Conservation (phyloP, 2,329 filamentous ascomycete genomes). For the Nemania bipapillata region DNA sequence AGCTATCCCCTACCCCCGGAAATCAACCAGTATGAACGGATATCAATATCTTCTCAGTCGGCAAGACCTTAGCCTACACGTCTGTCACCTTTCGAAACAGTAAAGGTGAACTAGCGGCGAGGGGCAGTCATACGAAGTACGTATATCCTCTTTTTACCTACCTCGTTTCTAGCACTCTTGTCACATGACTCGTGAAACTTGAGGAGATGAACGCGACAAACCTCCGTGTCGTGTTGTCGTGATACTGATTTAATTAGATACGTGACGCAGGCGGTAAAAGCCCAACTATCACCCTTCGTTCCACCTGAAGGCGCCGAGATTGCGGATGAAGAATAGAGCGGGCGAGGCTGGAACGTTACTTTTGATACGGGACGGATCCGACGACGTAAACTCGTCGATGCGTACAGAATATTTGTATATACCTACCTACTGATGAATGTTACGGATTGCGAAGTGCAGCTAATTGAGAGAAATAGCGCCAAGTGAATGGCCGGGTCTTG, state of each 20-base stretch:
- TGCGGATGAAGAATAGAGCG: slow-evolving; percentile 36
- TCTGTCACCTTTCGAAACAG: slow-evolving; percentile 68
- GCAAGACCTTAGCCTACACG: slow-evolving; percentile 72
- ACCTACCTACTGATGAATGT: not conserved
- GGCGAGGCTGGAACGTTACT: not conserved
- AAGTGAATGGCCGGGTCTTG: not conserved
- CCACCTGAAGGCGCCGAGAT: slow-evolving; percentile 43
- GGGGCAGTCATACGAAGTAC: slow-evolving; percentile 74
- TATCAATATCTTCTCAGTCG: slow-evolving; percentile 57
- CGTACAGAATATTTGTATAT: not conserved
- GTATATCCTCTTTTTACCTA: slow-evolving; percentile 43
- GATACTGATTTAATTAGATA: slow-evolving; percentile 53
- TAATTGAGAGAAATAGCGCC: not conserved
- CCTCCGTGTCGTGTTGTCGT: not conserved
- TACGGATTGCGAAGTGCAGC: not conserved
- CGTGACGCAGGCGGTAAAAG: slow-evolving; percentile 51
- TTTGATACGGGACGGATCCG: not conserved
- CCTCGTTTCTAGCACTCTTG: too few species aligned
- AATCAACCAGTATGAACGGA: too few species aligned
- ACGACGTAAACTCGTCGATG: not conserved
- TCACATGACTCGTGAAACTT: not conserved
- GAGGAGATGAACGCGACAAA: not conserved
- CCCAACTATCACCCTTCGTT: slow-evolving; percentile 44
- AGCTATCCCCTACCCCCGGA: not conserved
- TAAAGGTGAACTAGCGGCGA: slow-evolving; percentile 68